Evolutionary conservation across 768 basidiomycete genomes (phyloP), one percentile per base, ranked within the genome.

Genomic region (Strobilomyces dryophilus): DNA sequence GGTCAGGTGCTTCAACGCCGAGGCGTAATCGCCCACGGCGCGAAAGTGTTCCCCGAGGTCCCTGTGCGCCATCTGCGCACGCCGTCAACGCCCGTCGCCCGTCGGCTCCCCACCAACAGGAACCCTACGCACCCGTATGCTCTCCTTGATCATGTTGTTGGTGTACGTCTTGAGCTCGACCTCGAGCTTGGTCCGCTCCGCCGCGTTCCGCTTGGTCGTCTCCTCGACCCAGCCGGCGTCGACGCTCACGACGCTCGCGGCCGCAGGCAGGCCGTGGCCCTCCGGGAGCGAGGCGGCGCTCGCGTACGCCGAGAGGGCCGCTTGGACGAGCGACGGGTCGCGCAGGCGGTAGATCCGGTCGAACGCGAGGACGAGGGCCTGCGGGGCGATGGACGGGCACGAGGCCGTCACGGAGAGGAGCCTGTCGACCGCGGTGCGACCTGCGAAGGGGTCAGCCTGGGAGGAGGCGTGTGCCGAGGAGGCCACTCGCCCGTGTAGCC

Each of bases 101-200:
- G 15, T 18, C 8, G 26, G n/a, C 27, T 10, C 27, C n/a, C 36
- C 8, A 11, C 3, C 12, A 36, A 29, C 24, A 3, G 8, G 2
- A 5, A 1, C 3, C 15, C 2, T 8, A 74, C 79, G 65, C 66
- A 95, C 93, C 63, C 95, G 77, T 61, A 97, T 95, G 77, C 91
- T 94, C 79, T 98, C 95, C 72, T 97, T 98, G 77, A 98, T 97
- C 85, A 98, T 87, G 68, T 97, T 98, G 62, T 90, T 94, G 58
- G 85, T 79, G 65, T 98, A 98, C 11, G 88, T 91, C 80, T 93
- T 95, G 65, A 98, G 75, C 68, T 98, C 95, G 6, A 94, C 87
- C 73, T 97, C 95, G 53, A 97, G 74, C 67, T 87, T 91, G n/a
- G 79, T 80, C 53, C 76, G 77, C 65, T 95, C 92, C n/a, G 80